These are phyloP conservation scores for Tulasnella sp. DNA, from an alignment of 768 basidiomycete species.

Conservation along the genomic window DNA sequence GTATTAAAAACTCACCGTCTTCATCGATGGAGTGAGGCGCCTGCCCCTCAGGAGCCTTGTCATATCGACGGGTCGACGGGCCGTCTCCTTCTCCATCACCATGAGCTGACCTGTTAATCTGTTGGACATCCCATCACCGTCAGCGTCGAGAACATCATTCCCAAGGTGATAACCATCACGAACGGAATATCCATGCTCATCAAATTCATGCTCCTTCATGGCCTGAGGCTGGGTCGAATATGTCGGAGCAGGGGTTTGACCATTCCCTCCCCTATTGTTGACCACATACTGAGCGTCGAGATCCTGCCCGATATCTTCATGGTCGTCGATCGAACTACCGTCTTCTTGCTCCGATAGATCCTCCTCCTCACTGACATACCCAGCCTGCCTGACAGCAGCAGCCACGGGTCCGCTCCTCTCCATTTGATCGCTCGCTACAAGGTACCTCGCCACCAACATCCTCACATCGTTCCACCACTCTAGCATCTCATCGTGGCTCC, in stretches of 20 bases:
- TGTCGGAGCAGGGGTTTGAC: conserved; percentile 41
- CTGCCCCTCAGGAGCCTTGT: conserved; percentile 46
- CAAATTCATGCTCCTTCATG: conserved; percentile 33
- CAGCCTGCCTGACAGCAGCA: conserved; percentile 80
- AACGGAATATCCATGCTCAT: conserved; percentile 53
- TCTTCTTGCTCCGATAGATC: conserved; percentile 40
- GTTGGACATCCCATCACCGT: conserved; percentile 15
- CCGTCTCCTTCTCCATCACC: conserved; percentile 29
- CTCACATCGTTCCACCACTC: conserved; percentile 99
- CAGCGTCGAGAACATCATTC: conserved; percentile 14
- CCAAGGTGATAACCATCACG: conserved; percentile 25
- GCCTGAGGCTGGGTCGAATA: conserved; percentile 44
- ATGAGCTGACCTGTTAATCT: conserved; percentile 38
- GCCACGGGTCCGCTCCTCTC: conserved; percentile 87
- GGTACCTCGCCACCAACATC: conserved; percentile 86
- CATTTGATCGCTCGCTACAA: conserved; percentile 89
- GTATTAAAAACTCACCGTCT: background rate
- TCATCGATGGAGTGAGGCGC: background rate
- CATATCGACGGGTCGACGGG: conserved; percentile 51
- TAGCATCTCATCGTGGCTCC: conserved; percentile 95
- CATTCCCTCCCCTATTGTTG: conserved; percentile 20
- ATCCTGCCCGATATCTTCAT: conserved; percentile 39
- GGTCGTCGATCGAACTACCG: conserved; percentile 36
- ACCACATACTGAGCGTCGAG: conserved; percentile 39
- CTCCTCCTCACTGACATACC: conserved; percentile 78